phyloP scores from a whole-genome alignment of 140 eudicot species.

The Bidens hawaiensis region DNA sequence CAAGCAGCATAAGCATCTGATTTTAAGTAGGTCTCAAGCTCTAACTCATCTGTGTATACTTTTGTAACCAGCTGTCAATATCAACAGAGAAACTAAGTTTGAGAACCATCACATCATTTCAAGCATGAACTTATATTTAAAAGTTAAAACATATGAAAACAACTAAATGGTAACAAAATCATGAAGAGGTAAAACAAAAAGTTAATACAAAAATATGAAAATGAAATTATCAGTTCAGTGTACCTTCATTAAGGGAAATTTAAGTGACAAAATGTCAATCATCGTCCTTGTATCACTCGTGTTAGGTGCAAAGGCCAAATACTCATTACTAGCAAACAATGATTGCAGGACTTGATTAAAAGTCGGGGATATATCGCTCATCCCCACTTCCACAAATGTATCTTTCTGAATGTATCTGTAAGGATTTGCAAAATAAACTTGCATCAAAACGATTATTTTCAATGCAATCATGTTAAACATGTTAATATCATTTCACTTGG shows the following conservation, averaged over 20 bases:
- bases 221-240: background rate
- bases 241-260: slow-evolving; percentile 86
- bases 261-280: slow-evolving; percentile 66
- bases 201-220: background rate
- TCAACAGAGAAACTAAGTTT: slow-evolving; percentile 11
- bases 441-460: slow-evolving; percentile 1
- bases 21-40: slow-evolving; percentile 77
- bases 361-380: slow-evolving; percentile 56
- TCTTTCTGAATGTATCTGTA: slow-evolving; percentile 78
- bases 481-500: slow-evolving; percentile 7
- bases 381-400: slow-evolving; percentile 87
- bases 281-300: slow-evolving; percentile 81
- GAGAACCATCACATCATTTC: slow-evolving; percentile 16
- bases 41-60: slow-evolving; percentile 82
- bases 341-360: slow-evolving; percentile 62
- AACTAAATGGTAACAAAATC: slow-evolving; percentile 14
- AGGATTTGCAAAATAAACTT: slow-evolving; percentile 14
- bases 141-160: background rate
- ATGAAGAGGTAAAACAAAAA: background rate
- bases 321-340: slow-evolving; percentile 57
- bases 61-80: slow-evolving; percentile 57
- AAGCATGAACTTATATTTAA: slow-evolving; percentile 6
- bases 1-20: slow-evolving; percentile 80
- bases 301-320: slow-evolving; percentile 89
- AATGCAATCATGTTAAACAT: slow-evolving; percentile 14